Evolutionary conservation across 805 yeast genomes (phyloP).

Genomic region (Yarrowia divulgata): DNA sequence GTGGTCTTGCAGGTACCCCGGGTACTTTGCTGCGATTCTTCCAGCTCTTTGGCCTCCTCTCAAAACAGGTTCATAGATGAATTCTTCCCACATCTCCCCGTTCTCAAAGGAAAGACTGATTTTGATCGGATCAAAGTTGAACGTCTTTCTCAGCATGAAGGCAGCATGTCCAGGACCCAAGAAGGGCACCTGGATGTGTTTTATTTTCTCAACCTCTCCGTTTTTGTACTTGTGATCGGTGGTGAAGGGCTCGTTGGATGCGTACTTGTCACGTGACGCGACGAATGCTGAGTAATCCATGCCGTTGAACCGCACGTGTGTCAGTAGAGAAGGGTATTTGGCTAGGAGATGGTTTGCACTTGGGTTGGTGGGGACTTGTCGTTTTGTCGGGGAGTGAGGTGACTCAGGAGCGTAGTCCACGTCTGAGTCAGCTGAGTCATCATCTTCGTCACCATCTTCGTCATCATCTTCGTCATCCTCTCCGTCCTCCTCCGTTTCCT

Average conservation of each 20-base stretch:
- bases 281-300: slow-evolving; percentile 11
- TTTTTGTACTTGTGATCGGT: slow-evolving; percentile 21
- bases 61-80: slow-evolving; percentile 1
- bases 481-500: too few relatives aligned
- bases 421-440: neutral
- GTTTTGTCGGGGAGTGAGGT: neutral
- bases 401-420: neutral
- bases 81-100: neutral
- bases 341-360: neutral
- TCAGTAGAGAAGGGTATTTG: slow-evolving; percentile 7
- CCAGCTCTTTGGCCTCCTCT: slow-evolving; percentile 25
- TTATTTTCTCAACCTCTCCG: slow-evolving; percentile 16
- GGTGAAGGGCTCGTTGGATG: slow-evolving; percentile 8
- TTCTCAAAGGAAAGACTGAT: slow-evolving; percentile 16
- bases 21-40: slow-evolving; percentile 2
- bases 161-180: slow-evolving; percentile 17
- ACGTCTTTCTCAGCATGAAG: slow-evolving; percentile 19
- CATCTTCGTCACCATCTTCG: neutral
- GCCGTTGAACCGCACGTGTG: slow-evolving; percentile 6
- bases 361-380: too few relatives aligned
- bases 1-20: slow-evolving; percentile 10
- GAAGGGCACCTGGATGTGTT: slow-evolving; percentile 7
- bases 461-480: neutral
- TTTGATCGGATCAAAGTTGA: neutral
- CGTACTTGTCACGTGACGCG: slow-evolving; percentile 5